Evolutionary conservation across 2,329 filamentous ascomycete genomes (phyloP).

Genomic region (Aspergillus pseudonomiae): DNA sequence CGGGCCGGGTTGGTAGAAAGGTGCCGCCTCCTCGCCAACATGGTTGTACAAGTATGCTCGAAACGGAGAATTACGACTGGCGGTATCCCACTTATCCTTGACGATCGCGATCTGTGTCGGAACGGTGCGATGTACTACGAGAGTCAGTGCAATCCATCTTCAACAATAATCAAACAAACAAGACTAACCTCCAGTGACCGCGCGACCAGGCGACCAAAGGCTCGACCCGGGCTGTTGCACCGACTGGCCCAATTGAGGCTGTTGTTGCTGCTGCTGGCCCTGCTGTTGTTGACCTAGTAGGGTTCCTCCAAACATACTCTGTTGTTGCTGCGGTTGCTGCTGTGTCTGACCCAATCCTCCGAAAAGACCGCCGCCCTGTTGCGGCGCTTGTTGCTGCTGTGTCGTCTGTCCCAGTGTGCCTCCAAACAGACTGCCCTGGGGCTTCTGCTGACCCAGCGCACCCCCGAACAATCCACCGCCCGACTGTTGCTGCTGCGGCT

Average conservation of each 20-base stretch:
- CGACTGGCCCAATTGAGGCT: constrained; percentile 47
- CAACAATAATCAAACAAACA: constrained; percentile 13
- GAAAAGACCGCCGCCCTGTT: constrained; percentile 46
- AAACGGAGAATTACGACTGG: constrained; percentile 55
- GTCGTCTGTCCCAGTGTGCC: constrained; percentile 17
- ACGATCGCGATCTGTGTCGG: constrained; percentile 64
- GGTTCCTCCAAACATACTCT: constrained; percentile 32
- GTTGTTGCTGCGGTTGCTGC: constrained; percentile 45
- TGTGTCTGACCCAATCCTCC: constrained; percentile 40
- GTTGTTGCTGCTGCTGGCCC: constrained; percentile 34
- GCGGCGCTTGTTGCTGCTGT: constrained; percentile 28
- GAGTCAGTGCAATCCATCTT: constrained; percentile 17
- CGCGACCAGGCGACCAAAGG: constrained; percentile 48
- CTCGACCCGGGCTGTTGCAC: constrained; percentile 43
- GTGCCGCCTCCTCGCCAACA: constrained; percentile 60
- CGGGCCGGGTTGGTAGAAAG: constrained; percentile 62
- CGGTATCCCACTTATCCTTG: constrained; percentile 64
- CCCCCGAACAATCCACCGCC: constrained; percentile 26
- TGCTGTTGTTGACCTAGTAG: constrained; percentile 31
- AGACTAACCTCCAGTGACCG: constrained; percentile 44
- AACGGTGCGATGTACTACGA: constrained; percentile 61
- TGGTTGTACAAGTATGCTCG: constrained; percentile 67
- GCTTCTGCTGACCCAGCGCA: constrained; percentile 26
- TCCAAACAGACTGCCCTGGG: constrained; percentile 34
- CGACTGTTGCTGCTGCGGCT: constrained; percentile 30